Evolutionary conservation across 768 basidiomycete species (phyloP), one percentile per base, ranked within the genome.

Genomic region (Boletus tylopilopsis): DNA sequence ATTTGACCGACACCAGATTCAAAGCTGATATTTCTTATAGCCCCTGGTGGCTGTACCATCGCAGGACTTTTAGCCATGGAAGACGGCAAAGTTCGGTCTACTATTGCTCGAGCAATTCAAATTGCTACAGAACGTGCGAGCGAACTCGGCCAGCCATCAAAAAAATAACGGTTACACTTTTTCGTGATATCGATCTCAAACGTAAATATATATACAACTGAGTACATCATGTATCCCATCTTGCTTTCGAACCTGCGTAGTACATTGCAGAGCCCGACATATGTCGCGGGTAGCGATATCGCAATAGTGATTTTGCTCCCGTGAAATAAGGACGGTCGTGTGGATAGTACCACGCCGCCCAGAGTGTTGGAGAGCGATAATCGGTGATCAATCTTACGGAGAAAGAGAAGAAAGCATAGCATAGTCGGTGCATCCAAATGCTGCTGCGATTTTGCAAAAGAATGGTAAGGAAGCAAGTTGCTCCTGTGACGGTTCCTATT

Each of bases 1-100:
- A 2, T 32, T 23, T 19, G 24, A 36, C 15, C 34, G 1, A 32
- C 6, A 6, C 51, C 30, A 44, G 12, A 12, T 36, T 3, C 35
- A 2, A 3, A 9, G 12, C 32, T 61, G 41, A 61, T 7, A 45
- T 16, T 23, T n/a, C 47, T 29, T 40, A 25, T 54, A 97, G 95
- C 96, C 33, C 96, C 96, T 0, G 96, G 95, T 48, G 96, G 96
- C 39, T 96, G 94, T 61, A 99, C 96, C 0, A 98, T 99, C 56
- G 96, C 96, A 3, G 96, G 96, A n/a, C 72, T 99, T 23, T 73
- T 99, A 18, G 86, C 91, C 0, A 77, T 99, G 66, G 96, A 99
- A 68, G 96, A 99, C 57, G 95, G 95, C 0, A 76, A 81, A 58
- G 87, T 99, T 15, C 79, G 96, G 19, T 94, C 91, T 0, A 97